These are phyloP conservation scores for Citropsis articulata DNA, from an alignment of 345 rosid species.

Conservation along the genomic window DNA sequence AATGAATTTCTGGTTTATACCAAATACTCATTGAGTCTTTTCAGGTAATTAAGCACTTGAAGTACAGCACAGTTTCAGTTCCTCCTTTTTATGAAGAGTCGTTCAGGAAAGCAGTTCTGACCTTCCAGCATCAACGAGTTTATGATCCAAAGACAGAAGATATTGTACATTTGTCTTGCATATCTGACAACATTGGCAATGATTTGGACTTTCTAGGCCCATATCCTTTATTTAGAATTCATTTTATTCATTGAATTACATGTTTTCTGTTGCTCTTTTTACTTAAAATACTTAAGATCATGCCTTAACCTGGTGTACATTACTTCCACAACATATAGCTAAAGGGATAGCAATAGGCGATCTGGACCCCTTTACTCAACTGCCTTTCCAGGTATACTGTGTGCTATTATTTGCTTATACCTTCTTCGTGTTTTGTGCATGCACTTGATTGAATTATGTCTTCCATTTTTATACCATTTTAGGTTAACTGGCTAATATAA, in stretches of 20 bases:
- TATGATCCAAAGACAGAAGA: slow-evolving; percentile 64
- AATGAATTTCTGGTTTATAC: slow-evolving; percentile 11
- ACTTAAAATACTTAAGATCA: slow-evolving; percentile 10
- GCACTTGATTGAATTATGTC: neutral
- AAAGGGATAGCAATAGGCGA: slow-evolving; percentile 85
- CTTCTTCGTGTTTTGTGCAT: neutral
- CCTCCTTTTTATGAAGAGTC: slow-evolving; percentile 88
- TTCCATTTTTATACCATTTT: neutral
- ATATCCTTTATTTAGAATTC: slow-evolving; percentile 65
- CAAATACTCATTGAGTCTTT: slow-evolving; percentile 13
- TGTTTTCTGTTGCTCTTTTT: neutral
- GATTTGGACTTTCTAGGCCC: slow-evolving; percentile 83
- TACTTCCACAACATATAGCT: slow-evolving; percentile 65
- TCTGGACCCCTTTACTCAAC: slow-evolving; percentile 82
- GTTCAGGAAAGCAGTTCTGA: slow-evolving; percentile 76
- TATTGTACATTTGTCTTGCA: slow-evolving; percentile 49
- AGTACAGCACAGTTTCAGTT: slow-evolving; percentile 64
- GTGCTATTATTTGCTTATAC: neutral
- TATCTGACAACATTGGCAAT: slow-evolving; percentile 43
- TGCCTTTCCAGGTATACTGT: slow-evolving; percentile 67
- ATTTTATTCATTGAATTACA: neutral
- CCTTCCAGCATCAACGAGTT: slow-evolving; percentile 93
- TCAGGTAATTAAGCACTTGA: slow-evolving; percentile 91
- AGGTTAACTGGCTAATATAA: neutral
- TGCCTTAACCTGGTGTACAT: slow-evolving; percentile 60